These are phyloP conservation scores for Cyclostephanos tholiformis DNA, from an alignment of 108 stramenopile species.

Conservation along the genomic window DNA sequence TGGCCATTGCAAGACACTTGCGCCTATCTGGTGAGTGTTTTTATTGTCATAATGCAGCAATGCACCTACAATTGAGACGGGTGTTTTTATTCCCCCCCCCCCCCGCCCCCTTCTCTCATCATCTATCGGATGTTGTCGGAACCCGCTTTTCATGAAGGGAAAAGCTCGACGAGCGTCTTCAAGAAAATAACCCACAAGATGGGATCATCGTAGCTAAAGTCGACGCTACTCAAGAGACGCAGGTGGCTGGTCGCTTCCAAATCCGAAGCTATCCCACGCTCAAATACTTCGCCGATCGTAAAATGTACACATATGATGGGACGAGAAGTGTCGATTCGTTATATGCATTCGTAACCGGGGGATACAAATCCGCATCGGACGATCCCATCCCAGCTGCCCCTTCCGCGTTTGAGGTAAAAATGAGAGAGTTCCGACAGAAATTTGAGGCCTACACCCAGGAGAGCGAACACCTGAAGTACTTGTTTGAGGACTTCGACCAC, in stretches of 20 bases:
- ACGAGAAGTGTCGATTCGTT: slow-evolving; percentile 36
- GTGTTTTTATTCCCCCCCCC: background rate
- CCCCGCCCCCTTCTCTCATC: background rate
- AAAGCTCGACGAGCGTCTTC: slow-evolving; percentile 36
- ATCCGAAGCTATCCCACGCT: slow-evolving; percentile 51
- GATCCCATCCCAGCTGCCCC: slow-evolving; percentile 35
- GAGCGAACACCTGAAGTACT: slow-evolving; percentile 38
- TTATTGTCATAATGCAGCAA: background rate
- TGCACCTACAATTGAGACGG: background rate
- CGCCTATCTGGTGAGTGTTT: slow-evolving; percentile 43
- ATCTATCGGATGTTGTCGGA: background rate
- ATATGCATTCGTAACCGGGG: slow-evolving; percentile 48
- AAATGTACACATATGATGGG: slow-evolving; percentile 58
- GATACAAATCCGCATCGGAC: slow-evolving; percentile 42
- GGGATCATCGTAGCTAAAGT: slow-evolving; percentile 62
- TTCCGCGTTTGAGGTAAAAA: slow-evolving; percentile 32
- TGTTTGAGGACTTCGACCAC: slow-evolving; percentile 61
- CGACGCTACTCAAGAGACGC: slow-evolving; percentile 46
- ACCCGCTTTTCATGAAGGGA: slow-evolving; percentile 23
- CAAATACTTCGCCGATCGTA: slow-evolving; percentile 61
- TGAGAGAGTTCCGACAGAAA: slow-evolving; percentile 43
- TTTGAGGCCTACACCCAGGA: slow-evolving; percentile 31
- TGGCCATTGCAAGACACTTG: slow-evolving; percentile 50
- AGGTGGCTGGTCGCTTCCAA: slow-evolving; percentile 55
- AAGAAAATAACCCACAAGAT: slow-evolving; percentile 28